Conservation (phyloP, 495 filamentous ascomycete genomes). For the Hypoxylon crocopeplum region DNA sequence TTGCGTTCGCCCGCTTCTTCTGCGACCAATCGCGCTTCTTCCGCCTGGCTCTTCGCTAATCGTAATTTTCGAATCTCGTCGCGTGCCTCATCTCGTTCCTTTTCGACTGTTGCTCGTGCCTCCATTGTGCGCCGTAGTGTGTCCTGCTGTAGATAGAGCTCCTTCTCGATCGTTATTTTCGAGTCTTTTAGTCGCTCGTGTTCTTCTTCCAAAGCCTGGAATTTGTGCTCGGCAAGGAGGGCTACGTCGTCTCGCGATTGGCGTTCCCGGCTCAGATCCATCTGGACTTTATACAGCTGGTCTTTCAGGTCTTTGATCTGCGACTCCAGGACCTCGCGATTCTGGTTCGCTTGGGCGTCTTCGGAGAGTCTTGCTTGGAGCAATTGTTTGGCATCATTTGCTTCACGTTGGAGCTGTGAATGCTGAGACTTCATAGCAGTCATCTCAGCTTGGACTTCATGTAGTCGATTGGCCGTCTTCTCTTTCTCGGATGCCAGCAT, state of each 20-base stretch:
- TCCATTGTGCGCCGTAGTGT: constrained; percentile 87
- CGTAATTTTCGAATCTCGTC: constrained; percentile 82
- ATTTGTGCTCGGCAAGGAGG: constrained; percentile 89
- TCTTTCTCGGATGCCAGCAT: constrained; percentile 77
- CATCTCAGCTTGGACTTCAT: constrained; percentile 85
- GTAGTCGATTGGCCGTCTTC: constrained; percentile 75
- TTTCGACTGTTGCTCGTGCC: constrained; percentile 76
- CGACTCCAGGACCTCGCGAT: constrained; percentile 82
- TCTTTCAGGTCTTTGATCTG: constrained; percentile 87
- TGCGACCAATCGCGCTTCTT: constrained; percentile 83
- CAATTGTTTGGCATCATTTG: constrained; percentile 82
- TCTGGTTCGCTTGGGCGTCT: constrained; percentile 84
- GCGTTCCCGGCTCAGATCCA: constrained; percentile 87
- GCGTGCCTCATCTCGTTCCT: constrained; percentile 88
- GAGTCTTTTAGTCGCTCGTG: constrained; percentile 89
- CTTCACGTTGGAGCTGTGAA: constrained; percentile 82
- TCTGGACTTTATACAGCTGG: constrained; percentile 82
- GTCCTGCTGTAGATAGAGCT: constrained; percentile 98
- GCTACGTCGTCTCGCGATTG: constrained; percentile 97
- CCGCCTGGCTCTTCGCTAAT: constrained; percentile 79
- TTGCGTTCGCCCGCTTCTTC: constrained; percentile 82
- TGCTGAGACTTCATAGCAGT: constrained; percentile 87
- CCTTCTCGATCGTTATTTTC: constrained; percentile 97
- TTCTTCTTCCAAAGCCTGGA: constrained; percentile 78
- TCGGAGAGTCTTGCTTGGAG: constrained; percentile 89